phyloP scores from a whole-genome alignment of 2,329 filamentous ascomycete species.

The Ophiostoma sp. region DNA sequence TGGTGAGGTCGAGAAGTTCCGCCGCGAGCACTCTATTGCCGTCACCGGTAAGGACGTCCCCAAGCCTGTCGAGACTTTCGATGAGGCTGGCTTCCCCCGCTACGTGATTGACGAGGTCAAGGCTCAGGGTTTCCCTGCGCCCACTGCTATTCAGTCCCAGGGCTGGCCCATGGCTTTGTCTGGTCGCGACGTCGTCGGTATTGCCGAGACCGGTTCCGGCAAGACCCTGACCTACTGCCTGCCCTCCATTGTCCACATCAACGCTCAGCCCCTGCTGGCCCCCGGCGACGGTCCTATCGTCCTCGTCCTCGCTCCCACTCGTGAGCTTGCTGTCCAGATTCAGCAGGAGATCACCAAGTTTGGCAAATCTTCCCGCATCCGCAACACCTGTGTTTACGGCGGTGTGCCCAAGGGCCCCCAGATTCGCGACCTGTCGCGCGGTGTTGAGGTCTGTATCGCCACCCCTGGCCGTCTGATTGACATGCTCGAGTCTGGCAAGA shows the following conservation, averaged over 20 bases:
- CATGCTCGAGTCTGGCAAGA: slow-evolving; percentile 97
- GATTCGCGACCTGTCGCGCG: slow-evolving; percentile 89
- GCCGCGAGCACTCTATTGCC: slow-evolving; percentile 80
- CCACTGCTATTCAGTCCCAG: slow-evolving; percentile 95
- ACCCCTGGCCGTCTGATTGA: slow-evolving; percentile 97
- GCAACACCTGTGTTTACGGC: slow-evolving; percentile 98
- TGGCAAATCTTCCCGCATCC: slow-evolving; percentile 94
- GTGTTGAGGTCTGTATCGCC: slow-evolving; percentile 98
- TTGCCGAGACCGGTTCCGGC: slow-evolving; percentile 97
- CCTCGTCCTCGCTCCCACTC: slow-evolving; percentile 90
- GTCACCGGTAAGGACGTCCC: slow-evolving; percentile 79
- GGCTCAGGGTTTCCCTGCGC: slow-evolving; percentile 90
- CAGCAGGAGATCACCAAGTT: slow-evolving; percentile 99
- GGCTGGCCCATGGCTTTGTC: slow-evolving; percentile 99
- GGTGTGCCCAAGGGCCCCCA: slow-evolving; percentile 98
- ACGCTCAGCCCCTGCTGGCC: slow-evolving; percentile 93
- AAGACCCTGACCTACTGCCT: slow-evolving; percentile 99
- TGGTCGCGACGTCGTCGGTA: slow-evolving; percentile 96
- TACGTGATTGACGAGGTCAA: slow-evolving; percentile 99
- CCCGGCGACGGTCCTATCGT: slow-evolving; percentile 97
- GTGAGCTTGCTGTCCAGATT: slow-evolving; percentile 97
- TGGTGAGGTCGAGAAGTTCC: slow-evolving; percentile 84
- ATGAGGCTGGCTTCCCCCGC: slow-evolving; percentile 93
- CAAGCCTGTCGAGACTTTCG: slow-evolving; percentile 93
- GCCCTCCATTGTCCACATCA: slow-evolving; percentile 98